These are phyloP conservation scores for Schwanniomyces yamadae DNA, from an alignment of 805 yeast genomes.

Conservation along the genomic window DNA sequence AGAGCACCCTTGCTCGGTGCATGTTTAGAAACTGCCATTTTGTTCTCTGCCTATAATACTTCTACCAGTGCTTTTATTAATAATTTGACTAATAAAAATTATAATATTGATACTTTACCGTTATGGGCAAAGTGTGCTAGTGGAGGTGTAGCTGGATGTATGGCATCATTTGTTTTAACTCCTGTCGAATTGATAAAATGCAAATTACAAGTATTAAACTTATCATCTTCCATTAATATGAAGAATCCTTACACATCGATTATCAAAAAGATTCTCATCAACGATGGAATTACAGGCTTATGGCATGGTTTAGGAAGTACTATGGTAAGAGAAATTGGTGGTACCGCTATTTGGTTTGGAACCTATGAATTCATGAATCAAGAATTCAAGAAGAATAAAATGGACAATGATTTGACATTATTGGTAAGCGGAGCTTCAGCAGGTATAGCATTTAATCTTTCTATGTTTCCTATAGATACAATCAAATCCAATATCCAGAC, in stretches of 20 bases:
- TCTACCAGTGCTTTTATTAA: constrained; percentile 36
- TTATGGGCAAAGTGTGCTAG: constrained; percentile 51
- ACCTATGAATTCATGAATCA: constrained; percentile 63
- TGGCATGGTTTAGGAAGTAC: constrained; percentile 91
- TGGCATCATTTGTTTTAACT: constrained; percentile 79
- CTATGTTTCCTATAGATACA: constrained; percentile 88
- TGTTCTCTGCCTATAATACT: constrained; percentile 64
- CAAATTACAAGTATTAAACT: constrained; percentile 67
- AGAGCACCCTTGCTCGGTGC: constrained; percentile 86
- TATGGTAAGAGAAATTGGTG: constrained; percentile 76
- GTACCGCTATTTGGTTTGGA: constrained; percentile 94
- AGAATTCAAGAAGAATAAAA: constrained; percentile 27
- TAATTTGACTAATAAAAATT: constrained; percentile 12
- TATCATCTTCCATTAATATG: constrained; percentile 31
- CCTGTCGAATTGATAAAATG: constrained; percentile 94
- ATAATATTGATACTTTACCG: constrained; percentile 29
- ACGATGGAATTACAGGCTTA: constrained; percentile 66
- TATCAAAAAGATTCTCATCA: constrained; percentile 37
- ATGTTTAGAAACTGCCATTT: constrained; percentile 79
- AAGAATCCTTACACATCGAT: constrained; percentile 22
- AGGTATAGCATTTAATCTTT: constrained; percentile 76
- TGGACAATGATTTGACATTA: constrained; percentile 31
- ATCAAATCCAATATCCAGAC: constrained; percentile 86
- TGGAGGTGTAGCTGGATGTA: constrained; percentile 82
- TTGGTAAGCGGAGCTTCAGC: constrained; percentile 82